Conservation (phyloP, 352 stramenopile species). For the Saprolegnia diclina region DNA sequence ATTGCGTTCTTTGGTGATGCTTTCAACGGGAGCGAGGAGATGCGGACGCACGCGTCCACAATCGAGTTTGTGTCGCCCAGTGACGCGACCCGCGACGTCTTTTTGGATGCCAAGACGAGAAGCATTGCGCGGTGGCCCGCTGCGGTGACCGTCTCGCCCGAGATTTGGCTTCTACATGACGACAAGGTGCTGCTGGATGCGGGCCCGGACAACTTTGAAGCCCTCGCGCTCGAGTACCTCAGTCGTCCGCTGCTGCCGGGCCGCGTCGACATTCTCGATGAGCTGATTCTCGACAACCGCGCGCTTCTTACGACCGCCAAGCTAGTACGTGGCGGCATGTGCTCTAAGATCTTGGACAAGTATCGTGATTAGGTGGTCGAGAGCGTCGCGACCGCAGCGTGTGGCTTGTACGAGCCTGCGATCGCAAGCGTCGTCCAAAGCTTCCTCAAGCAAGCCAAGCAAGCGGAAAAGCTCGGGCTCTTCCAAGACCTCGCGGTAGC, state of each 20-base stretch:
- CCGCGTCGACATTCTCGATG: constrained; percentile 54
- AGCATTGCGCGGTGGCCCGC: background rate
- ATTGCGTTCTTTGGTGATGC: constrained; percentile 39
- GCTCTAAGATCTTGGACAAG: background rate
- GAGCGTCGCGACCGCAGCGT: constrained; percentile 41
- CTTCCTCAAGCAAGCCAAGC: constrained; percentile 33
- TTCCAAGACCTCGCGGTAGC: constrained; percentile 36
- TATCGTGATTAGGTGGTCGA: constrained; percentile 36
- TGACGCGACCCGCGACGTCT: constrained; percentile 24
- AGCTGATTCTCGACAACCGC: constrained; percentile 42
- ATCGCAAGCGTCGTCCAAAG: constrained; percentile 36
- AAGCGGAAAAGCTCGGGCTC: constrained; percentile 31
- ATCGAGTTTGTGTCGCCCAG: constrained; percentile 45
- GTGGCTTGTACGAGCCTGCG: constrained; percentile 43
- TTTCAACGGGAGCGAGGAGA: constrained; percentile 38
- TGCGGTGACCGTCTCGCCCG: constrained; percentile 34
- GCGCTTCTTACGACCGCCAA: constrained; percentile 38
- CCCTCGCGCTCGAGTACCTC: constrained; percentile 41
- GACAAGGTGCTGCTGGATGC: constrained; percentile 34
- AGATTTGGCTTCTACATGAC: constrained; percentile 33
- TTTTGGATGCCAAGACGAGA: background rate
- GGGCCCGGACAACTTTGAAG: constrained; percentile 33
- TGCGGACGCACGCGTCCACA: constrained; percentile 40
- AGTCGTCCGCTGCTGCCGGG: constrained; percentile 37
- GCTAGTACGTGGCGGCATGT: constrained; percentile 8